Conservation (phyloP, 371 early-diverging fungal genomes). For the Mucor plumbeus region DNA sequence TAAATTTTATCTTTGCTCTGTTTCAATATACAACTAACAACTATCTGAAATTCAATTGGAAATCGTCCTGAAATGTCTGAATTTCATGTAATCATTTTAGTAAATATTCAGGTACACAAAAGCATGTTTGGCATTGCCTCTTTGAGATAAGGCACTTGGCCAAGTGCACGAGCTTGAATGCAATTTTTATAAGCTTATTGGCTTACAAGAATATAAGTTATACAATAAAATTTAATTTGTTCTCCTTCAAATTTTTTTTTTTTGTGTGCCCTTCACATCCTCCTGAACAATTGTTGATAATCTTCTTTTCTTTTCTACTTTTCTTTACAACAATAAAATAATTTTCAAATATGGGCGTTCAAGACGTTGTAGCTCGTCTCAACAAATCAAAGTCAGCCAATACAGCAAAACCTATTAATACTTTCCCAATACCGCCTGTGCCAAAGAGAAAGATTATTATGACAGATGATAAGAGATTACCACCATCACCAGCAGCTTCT, state of each 20-base stretch:
- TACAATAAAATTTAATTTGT: slow-evolving; percentile 8
- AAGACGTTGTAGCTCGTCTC: slow-evolving; percentile 46
- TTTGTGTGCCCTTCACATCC: neutral
- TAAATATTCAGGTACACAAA: neutral
- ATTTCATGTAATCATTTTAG: too few relatives aligned
- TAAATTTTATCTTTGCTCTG: too few relatives aligned
- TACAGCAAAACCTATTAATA: slow-evolving; percentile 2
- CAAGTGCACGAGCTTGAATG: slow-evolving; percentile 15
- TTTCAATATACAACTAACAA: too few relatives aligned
- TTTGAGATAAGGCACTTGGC: slow-evolving; percentile 15
- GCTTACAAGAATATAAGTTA: slow-evolving; percentile 3
- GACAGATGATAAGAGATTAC: slow-evolving; percentile 4
- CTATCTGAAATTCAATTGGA: too few relatives aligned
- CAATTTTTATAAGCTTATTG: neutral
- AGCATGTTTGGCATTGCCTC: slow-evolving; percentile 15
- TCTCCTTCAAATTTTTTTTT: slow-evolving; percentile 3
- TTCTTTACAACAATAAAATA: neutral
- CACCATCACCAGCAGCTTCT: slow-evolving; percentile 17
- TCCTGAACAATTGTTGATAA: neutral
- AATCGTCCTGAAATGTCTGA: too few relatives aligned
- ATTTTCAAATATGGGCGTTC: slow-evolving; percentile 40
- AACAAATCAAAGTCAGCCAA: slow-evolving; percentile 34
- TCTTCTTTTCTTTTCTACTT: slow-evolving; percentile 2
- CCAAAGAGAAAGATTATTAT: slow-evolving; percentile 14
- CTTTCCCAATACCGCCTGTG: neutral